phyloP scores from a whole-genome alignment of 352 stramenopile species.

The Phytopythium kandeliae region DNA sequence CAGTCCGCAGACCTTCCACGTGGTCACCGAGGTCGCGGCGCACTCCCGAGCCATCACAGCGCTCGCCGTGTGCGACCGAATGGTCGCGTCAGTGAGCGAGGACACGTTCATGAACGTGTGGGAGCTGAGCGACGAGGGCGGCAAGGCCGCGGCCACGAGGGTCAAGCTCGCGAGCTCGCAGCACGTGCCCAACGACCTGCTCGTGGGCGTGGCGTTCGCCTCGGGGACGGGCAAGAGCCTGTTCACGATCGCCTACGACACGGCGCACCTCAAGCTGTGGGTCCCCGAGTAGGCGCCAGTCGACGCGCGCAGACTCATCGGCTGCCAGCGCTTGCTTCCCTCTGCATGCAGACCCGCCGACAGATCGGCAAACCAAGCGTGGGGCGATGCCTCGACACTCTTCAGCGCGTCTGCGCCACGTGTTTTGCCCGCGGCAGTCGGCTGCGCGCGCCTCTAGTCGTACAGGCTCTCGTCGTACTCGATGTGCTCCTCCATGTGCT shows the following conservation, averaged over 20 bases:
- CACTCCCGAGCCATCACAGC: constrained; percentile 67
- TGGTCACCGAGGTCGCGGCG: constrained; percentile 60
- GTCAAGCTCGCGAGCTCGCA: constrained; percentile 63
- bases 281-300: constrained; percentile 30
- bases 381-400: too few species aligned
- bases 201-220: constrained; percentile 50
- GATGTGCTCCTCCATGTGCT: constrained; percentile 81
- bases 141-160: constrained; percentile 10
- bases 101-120: constrained; percentile 82
- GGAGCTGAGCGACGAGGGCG: constrained; percentile 30
- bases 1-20: constrained; percentile 33
- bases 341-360: not conserved
- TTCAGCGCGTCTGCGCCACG: too few species aligned
- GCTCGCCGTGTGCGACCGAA: constrained; percentile 41
- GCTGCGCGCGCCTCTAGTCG: constrained; percentile 6
- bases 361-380: too few species aligned
- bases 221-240: constrained; percentile 29
- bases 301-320: not conserved
- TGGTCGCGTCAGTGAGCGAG: constrained; percentile 59
- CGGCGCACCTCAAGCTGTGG: constrained; percentile 65
- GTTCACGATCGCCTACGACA: constrained; percentile 62
- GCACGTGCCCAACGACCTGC: constrained; percentile 50
- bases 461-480: constrained; percentile 82
- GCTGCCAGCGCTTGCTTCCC: not conserved
- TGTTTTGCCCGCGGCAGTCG: not conserved